Percentiles rank a stretch among this genome's conserved stretches.
Conservation (phyloP, 2,329 filamentous ascomycete genomes). For the Aspergillus versicolor region DNA sequence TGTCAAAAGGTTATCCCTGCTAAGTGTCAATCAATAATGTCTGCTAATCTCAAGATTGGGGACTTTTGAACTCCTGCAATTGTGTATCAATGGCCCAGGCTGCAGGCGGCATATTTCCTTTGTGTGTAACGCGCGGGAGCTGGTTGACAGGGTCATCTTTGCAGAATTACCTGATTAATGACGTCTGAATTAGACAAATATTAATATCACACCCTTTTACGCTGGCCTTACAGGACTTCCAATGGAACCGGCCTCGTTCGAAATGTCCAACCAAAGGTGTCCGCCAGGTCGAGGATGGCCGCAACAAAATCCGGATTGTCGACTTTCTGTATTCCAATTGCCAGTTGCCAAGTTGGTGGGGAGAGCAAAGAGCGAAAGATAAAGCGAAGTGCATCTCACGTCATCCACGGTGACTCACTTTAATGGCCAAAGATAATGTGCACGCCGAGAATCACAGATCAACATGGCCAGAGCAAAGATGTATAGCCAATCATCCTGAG, state of each 20-base stretch:
- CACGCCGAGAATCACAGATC: not conserved
- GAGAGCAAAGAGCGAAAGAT: not conserved
- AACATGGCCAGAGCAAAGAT: not conserved
- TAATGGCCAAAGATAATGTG: not conserved
- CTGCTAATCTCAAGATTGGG: not conserved
- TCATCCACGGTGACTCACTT: not conserved
- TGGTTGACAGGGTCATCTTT: not conserved
- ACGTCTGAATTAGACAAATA: not conserved
- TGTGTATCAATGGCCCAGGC: not conserved
- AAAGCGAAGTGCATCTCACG: slow-evolving; percentile 3
- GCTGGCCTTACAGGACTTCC: not conserved
- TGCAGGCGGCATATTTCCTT: not conserved
- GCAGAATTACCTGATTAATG: not conserved
- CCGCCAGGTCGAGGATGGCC: not conserved
- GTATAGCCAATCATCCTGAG: not conserved
- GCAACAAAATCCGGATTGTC: not conserved
- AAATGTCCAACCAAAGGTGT: not conserved
- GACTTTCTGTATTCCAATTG: not conserved
- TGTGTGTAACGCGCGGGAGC: not conserved
- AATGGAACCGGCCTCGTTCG: not conserved
- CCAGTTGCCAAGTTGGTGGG: not conserved
- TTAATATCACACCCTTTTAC: too few species aligned
- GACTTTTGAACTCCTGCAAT: not conserved
- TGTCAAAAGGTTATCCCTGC: not conserved
- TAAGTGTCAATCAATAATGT: not conserved